Percentiles rank a stretch among this genome's conserved stretches.
Evolutionary conservation across 768 basidiomycete genomes (phyloP).

Genomic region (Kwoniella botswanensis): DNA sequence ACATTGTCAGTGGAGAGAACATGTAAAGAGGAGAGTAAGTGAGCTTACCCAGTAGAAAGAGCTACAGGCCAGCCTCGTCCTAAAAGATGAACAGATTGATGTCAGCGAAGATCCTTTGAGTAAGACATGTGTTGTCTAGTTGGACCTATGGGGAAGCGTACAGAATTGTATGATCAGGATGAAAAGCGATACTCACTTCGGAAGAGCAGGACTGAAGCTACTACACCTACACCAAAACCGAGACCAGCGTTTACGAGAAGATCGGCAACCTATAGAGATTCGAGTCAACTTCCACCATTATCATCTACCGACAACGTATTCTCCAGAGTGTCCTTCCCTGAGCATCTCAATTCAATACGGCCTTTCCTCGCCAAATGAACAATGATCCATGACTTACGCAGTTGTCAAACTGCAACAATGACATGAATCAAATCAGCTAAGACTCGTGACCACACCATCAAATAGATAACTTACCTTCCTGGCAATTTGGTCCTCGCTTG

Average conservation of each 20-base stretch:
- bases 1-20: neutral
- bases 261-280: slow-evolving; percentile 50
- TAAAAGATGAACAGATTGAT: slow-evolving; percentile 10
- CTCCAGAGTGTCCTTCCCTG: neutral
- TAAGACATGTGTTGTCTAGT: neutral
- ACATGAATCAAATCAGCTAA: neutral
- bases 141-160: too few species aligned
- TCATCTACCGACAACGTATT: neutral
- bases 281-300: neutral
- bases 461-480: slow-evolving; percentile 72
- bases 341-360: neutral
- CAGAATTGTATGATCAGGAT: too few species aligned
- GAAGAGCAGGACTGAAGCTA: slow-evolving; percentile 58
- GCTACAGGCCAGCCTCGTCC: slow-evolving; percentile 59
- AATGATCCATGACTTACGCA: slow-evolving; percentile 41
- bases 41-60: slow-evolving; percentile 57
- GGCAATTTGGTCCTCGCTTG: slow-evolving; percentile 87
- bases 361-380: neutral
- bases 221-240: slow-evolving; percentile 60
- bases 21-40: neutral
- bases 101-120: neutral
- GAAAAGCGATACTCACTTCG: too few species aligned
- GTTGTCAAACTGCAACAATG: slow-evolving; percentile 53
- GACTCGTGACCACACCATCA: neutral
- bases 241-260: slow-evolving; percentile 58